phyloP scores from a whole-genome alignment of 2,329 filamentous ascomycete species.

The Malbranchea zuffiana region DNA sequence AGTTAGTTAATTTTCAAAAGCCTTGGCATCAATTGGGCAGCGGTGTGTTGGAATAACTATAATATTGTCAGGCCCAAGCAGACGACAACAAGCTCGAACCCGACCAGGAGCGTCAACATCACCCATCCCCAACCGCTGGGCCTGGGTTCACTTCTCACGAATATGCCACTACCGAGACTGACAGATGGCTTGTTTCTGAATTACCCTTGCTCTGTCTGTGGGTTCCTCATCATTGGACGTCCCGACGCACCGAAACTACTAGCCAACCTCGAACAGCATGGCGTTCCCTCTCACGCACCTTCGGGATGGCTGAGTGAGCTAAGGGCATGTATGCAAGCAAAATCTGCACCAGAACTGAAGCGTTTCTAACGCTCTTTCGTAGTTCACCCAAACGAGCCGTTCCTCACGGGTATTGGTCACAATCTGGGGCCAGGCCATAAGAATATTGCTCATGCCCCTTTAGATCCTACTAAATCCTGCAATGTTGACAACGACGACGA shows the following conservation, averaged over 20 bases:
- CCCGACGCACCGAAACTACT: background rate
- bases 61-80: too few relatives aligned
- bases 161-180: background rate
- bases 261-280: conserved; percentile 1
- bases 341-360: background rate
- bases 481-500: conserved; percentile 3
- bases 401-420: too few relatives aligned
- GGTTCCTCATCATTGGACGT: conserved; percentile 2
- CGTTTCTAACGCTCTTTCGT: too few relatives aligned
- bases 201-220: conserved; percentile 2
- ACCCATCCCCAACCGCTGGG: background rate
- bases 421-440: background rate
- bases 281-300: conserved; percentile 1
- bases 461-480: conserved; percentile 4
- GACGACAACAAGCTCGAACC: too few relatives aligned
- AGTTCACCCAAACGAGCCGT: too few relatives aligned
- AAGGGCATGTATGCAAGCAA: background rate
- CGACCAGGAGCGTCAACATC: too few relatives aligned
- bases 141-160: background rate
- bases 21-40: too few relatives aligned
- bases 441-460: background rate
- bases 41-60: too few relatives aligned
- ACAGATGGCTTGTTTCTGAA: background rate
- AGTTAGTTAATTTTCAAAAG: too few relatives aligned
- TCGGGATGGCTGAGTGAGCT: conserved; percentile 1